Evolutionary conservation across 306 rosid genomes (phyloP).

Genomic region (Quercus engelmannii): DNA sequence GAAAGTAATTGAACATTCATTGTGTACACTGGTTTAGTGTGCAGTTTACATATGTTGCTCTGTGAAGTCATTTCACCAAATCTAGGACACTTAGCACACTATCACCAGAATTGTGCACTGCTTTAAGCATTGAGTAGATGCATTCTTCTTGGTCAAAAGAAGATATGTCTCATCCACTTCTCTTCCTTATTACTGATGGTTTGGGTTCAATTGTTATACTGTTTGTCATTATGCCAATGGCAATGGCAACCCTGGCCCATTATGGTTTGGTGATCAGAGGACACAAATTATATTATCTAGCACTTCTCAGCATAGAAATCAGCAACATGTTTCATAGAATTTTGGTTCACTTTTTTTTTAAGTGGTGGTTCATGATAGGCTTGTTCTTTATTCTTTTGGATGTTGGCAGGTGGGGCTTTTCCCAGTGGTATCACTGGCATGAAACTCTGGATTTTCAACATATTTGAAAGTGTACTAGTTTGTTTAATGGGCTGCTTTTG

Average conservation of each 20-base stretch:
- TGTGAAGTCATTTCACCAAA: neutral
- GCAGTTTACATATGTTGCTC: neutral
- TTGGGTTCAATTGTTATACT: neutral
- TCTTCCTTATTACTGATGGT: neutral
- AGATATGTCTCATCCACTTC: neutral
- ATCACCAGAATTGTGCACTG: neutral
- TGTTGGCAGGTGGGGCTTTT: conserved; percentile 10
- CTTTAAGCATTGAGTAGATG: neutral
- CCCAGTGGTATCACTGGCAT: conserved; percentile 14
- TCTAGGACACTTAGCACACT: neutral
- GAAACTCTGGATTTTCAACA: conserved; percentile 6
- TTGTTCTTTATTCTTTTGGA: conserved; percentile 12
- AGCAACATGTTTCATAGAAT: neutral
- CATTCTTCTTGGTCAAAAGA: neutral
- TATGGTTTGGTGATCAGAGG: neutral
- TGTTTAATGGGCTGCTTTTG: conserved; percentile 66
- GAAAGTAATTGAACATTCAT: neutral
- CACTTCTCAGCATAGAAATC: neutral
- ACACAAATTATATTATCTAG: neutral
- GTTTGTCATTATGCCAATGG: neutral
- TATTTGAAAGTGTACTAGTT: conserved; percentile 27
- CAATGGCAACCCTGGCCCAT: neutral
- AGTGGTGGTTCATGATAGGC: neutral
- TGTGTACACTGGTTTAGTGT: neutral
- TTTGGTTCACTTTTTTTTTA: neutral